phyloP scores from a whole-genome alignment of 78 protist species.

The Dictyostelium capitatum region DNA sequence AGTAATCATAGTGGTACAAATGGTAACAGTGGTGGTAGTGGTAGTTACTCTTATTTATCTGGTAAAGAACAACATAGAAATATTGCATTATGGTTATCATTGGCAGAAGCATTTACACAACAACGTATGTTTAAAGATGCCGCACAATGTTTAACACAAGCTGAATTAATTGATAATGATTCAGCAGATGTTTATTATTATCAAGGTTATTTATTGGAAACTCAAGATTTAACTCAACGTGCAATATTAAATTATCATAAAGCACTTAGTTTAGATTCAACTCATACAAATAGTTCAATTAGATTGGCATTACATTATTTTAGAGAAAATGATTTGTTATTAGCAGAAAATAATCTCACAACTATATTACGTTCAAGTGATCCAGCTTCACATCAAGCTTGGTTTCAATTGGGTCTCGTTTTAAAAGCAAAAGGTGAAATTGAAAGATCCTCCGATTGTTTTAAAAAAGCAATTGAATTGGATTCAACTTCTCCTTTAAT shows the following conservation, averaged over 20 bases:
- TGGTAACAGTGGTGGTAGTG: neutral
- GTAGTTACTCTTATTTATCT: neutral
- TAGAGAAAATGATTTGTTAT: slow-evolving; percentile 35
- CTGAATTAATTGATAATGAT: slow-evolving; percentile 7
- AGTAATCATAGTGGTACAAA: neutral
- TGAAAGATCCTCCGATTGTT: slow-evolving; percentile 77
- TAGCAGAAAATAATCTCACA: slow-evolving; percentile 71
- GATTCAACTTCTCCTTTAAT: slow-evolving; percentile 69
- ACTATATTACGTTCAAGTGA: slow-evolving; percentile 54
- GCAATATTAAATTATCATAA: slow-evolving; percentile 45
- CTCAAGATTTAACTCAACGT: slow-evolving; percentile 12
- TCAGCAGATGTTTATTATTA: slow-evolving; percentile 65
- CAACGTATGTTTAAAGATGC: slow-evolving; percentile 80
- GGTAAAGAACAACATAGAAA: neutral
- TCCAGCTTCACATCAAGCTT: slow-evolving; percentile 71
- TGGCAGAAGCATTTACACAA: slow-evolving; percentile 67
- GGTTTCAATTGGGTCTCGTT: slow-evolving; percentile 77
- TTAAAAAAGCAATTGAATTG: slow-evolving; percentile 65
- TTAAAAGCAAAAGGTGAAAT: slow-evolving; percentile 70
- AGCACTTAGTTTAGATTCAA: slow-evolving; percentile 56
- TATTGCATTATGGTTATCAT: slow-evolving; percentile 57
- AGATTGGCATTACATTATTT: slow-evolving; percentile 40
- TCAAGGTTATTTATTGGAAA: slow-evolving; percentile 64
- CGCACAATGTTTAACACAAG: slow-evolving; percentile 50
- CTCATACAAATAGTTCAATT: slow-evolving; percentile 55